Percentiles rank a stretch among this genome's conserved stretches.
Conservation (phyloP, 305 asterid species). For the Fraxinus xanthoxyloides region DNA sequence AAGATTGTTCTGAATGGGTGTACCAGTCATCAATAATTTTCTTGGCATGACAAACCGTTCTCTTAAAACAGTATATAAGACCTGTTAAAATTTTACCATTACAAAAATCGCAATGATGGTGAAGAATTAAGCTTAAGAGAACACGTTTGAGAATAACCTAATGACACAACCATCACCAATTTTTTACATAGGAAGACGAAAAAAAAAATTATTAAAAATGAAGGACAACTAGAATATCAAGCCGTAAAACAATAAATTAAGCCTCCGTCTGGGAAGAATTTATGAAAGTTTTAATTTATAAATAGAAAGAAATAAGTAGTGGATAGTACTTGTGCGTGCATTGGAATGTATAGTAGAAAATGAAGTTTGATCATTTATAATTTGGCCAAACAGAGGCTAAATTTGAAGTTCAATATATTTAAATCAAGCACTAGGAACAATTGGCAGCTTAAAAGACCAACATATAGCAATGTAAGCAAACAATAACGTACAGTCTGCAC, state of each 20-base stretch:
- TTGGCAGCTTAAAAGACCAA: slow-evolving; percentile 2
- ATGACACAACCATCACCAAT: not conserved
- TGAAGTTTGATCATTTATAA: not conserved
- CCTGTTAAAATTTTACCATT: slow-evolving; percentile 45
- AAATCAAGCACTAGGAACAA: not conserved
- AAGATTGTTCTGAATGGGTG: slow-evolving; percentile 93
- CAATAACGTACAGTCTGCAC: not conserved
- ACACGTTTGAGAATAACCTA: not conserved
- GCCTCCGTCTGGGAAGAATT: not conserved
- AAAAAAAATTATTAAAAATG: not conserved
- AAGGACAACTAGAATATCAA: not conserved
- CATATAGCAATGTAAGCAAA: slow-evolving; percentile 11
- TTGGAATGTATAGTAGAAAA: not conserved
- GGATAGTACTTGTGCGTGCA: not conserved
- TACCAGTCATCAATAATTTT: slow-evolving; percentile 91
- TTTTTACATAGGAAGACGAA: not conserved
- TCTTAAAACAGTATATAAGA: slow-evolving; percentile 61
- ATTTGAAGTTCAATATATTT: not conserved
- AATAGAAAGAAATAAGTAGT: not conserved
- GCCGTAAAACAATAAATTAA: not conserved
- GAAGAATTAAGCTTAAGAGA: slow-evolving; percentile 15
- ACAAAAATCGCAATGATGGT: slow-evolving; percentile 8
- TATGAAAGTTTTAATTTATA: not conserved
- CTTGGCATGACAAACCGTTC: slow-evolving; percentile 81
- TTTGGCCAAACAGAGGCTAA: not conserved